Evolutionary conservation across 768 basidiomycete species (phyloP).

Genomic region (Scleroderma citrinum): DNA sequence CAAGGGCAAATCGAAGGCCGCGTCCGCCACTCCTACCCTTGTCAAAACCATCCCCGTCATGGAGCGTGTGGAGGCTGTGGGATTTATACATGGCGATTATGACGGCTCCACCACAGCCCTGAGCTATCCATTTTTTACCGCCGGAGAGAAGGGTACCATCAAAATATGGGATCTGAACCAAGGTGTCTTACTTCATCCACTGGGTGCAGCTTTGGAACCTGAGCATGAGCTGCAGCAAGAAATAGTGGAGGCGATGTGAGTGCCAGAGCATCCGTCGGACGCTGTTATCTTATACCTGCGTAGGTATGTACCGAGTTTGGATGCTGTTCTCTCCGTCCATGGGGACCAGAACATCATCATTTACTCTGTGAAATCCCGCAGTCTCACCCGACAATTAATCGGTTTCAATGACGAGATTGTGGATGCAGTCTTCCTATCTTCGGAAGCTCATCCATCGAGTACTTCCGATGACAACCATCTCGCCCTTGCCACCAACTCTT

Average conservation of each 20-base stretch:
- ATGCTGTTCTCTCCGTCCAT: conserved; percentile 75
- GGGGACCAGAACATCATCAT: conserved; percentile 97
- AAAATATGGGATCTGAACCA: conserved; percentile 78
- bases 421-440: conserved; percentile 73
- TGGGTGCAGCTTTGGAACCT: conserved; percentile 42
- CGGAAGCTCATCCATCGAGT: conserved; percentile 24
- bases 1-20: conserved; percentile 44
- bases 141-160: conserved; percentile 83
- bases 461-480: conserved; percentile 57
- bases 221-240: conserved; percentile 78
- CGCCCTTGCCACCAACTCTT: conserved; percentile 96
- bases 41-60: conserved; percentile 76
- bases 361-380: conserved; percentile 66
- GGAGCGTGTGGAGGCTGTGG: conserved; percentile 85
- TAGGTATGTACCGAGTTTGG: conserved; percentile 64
- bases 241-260: conserved; percentile 79
- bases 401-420: conserved; percentile 99
- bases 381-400: conserved; percentile 74
- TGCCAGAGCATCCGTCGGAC: conserved; percentile 11
- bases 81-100: conserved; percentile 52
- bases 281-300: conserved; percentile 11
- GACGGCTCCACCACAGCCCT: conserved; percentile 34
- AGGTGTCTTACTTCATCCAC: conserved; percentile 55
- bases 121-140: conserved; percentile 73
- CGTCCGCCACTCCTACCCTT: conserved; percentile 49